Evolutionary conservation across 176 grass and related monocot genomes (phyloP).

Genomic region (Carex parvula): DNA sequence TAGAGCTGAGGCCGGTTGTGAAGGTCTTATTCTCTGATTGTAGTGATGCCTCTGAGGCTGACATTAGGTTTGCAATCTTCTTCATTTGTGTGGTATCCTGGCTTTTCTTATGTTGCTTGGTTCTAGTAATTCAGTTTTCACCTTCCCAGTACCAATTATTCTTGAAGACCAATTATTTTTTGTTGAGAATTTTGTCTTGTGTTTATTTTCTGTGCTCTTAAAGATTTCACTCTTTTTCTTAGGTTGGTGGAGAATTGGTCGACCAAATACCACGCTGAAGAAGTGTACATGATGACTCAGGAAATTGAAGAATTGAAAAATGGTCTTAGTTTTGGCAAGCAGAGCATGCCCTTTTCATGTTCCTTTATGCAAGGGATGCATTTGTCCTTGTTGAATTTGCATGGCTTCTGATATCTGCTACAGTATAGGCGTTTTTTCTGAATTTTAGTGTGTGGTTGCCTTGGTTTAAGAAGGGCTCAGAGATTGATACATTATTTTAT

Average conservation of each 20-base stretch:
- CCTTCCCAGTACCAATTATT: constrained; percentile 8
- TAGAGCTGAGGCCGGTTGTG: constrained; percentile 55
- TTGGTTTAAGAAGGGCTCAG: not conserved
- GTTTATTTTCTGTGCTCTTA: not conserved
- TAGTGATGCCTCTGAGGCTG: constrained; percentile 49
- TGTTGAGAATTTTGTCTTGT: not conserved
- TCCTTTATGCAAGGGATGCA: constrained; percentile 74
- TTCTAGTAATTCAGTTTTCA: not conserved
- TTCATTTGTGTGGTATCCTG: constrained; percentile 5
- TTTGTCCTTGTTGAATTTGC: constrained; percentile 44
- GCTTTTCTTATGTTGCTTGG: constrained; percentile 1
- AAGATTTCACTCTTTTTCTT: constrained; percentile 2
- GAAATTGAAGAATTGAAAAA: constrained; percentile 55
- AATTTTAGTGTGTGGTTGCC: not conserved
- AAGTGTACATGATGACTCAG: constrained; percentile 75
- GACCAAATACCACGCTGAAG: constrained; percentile 65
- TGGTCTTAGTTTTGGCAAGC: constrained; percentile 42
- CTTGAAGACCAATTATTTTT: not conserved
- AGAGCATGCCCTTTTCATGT: constrained; percentile 61
- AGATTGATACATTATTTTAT: not conserved
- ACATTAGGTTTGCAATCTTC: constrained; percentile 42
- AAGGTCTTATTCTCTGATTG: constrained; percentile 73
- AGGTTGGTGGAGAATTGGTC: constrained; percentile 82
- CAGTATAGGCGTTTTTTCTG: not conserved
- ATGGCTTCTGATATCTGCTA: constrained; percentile 14